Evolutionary conservation across 345 rosid species (phyloP), one percentile per base, ranked within the genome.

Genomic region (Carallia brachiata): DNA sequence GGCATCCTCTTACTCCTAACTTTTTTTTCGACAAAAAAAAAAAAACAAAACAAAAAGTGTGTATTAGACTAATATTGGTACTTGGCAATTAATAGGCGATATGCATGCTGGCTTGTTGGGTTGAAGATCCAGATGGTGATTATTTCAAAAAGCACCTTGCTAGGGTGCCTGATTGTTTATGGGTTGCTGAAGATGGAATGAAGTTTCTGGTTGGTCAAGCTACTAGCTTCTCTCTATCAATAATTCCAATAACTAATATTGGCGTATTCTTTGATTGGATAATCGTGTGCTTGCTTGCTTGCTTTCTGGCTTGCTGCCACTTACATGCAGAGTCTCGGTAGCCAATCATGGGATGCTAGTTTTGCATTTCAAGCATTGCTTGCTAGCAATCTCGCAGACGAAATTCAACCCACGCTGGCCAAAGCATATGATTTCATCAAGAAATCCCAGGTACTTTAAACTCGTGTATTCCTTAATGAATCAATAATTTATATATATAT

Each of bases 131-230:
- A 0, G 44, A 89, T 12, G 84, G 91, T 12, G 79, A 65, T 68
- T 39, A 62, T 61, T 85, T 80, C 64, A 86, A 85, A 71, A 85
- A 83, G 75, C 89, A 89, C 68, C 84, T 89, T 9, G 81, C 85
- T 1, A 77, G 88, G 52, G 18, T 84, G 13, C 30, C 79, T 0
- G 91, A 89, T 71, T 88, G 75, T 61, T 32, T 86, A 13, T 88
- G 90, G 93, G 61, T 88, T 61, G 89, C 73, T 2, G 94, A 89
- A 78, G 94, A 87, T 75, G 94, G 94, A 67, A 76, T 89, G 75
- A 89, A 82, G 52, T 75, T 85, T 80, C 89, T 82, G 84, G 87
- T 85, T 30, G 32, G 61, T 36, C 8, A 5, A 28, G 17, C 18
- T 17, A 36, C 7, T 5, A 4, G 6, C 7, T 32, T 17, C 32